phyloP scores from a whole-genome alignment of 2,329 filamentous ascomycete species.

The Fusarium denticulatum region DNA sequence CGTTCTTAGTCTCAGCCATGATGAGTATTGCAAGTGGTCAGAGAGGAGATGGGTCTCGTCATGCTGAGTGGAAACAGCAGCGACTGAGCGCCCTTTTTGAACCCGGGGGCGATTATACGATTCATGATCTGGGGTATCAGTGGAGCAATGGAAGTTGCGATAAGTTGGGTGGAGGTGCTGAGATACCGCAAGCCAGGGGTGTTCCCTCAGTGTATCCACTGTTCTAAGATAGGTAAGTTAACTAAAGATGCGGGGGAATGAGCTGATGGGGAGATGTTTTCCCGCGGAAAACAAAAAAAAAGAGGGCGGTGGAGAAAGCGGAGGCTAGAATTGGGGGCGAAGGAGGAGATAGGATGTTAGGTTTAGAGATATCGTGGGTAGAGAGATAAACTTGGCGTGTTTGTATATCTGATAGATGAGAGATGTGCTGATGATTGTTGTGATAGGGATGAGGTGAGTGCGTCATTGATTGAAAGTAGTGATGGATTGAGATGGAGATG shows the following conservation, averaged over 20 bases:
- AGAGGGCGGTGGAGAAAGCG: neutral
- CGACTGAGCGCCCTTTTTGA: constrained; percentile 31
- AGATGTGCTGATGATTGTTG: neutral
- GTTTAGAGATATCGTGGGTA: constrained; percentile 13
- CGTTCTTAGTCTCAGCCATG: constrained; percentile 28
- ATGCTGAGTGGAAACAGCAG: neutral
- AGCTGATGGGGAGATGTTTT: neutral
- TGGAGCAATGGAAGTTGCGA: constrained; percentile 4
- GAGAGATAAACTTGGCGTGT: constrained; percentile 8
- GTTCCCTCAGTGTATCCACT: neutral
- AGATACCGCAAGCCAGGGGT: constrained; percentile 33
- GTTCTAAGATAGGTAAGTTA: constrained; percentile 7
- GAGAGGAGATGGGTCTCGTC: neutral
- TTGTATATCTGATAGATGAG: constrained; percentile 5
- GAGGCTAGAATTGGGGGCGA: constrained; percentile 29
- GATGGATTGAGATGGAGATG: neutral
- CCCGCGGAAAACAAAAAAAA: constrained; percentile 29
- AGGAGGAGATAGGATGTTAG: constrained; percentile 24
- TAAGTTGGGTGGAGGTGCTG: constrained; percentile 18
- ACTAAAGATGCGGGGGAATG: constrained; percentile 13
- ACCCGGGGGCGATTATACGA: constrained; percentile 20
- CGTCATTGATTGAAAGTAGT: neutral
- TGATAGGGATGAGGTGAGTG: neutral
- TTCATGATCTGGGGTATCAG: constrained; percentile 39
- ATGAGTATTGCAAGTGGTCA: neutral